Base-by-base conservation (phyloP, 169 alveolate genomes). In the Plasmodium berghei region DNA sequence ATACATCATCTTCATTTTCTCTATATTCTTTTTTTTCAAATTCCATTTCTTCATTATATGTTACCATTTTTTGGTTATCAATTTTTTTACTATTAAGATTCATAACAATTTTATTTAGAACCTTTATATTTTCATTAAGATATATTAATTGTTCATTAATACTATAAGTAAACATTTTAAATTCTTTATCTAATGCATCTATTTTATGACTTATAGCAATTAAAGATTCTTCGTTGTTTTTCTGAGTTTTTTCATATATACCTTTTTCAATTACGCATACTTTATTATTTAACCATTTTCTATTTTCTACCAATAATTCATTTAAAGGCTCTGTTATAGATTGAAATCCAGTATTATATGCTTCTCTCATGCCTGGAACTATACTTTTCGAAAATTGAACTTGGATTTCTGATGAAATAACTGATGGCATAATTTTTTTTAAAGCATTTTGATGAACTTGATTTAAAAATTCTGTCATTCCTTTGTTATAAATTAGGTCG, bases 331-430 rank as follows among this genome's bases (percentile, higher is more conserved):
- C 89, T 45, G 49, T 62, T 16, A 77, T 77, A 0, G 89, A 62
- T 14, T 77, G 89, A n/a, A 77, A 77, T 0, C 89, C 89, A 42
- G 89, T 77, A 45, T 77, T 77, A 45, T 77, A 77, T 0, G 89
- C 89, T 49, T 77, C 89, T 22, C 54, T 62, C 89, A 77, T 77
- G 0, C 89, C 89, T 9, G 89, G 89, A 2, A 77, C 67, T 9
- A 77, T 75, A 63, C 89, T 77, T 26, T 77, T 77, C 18, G 77
- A 45, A 16, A 77, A 77, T 56, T 77, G 89, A 48, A 77, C 52
- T 49, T 77, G 89, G 3, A 77, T 77, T 24, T 77, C 89, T 1
- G 89, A 77, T 16, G 89, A 77, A 8, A 77, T 77, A 9, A 77
- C 77, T 2, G 73, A 52, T 20, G 89, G 89, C 89, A 77, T 77